These are phyloP conservation scores for Malania oleifera DNA, from an alignment of 164 flowering plant genomes.

Conservation along the genomic window DNA sequence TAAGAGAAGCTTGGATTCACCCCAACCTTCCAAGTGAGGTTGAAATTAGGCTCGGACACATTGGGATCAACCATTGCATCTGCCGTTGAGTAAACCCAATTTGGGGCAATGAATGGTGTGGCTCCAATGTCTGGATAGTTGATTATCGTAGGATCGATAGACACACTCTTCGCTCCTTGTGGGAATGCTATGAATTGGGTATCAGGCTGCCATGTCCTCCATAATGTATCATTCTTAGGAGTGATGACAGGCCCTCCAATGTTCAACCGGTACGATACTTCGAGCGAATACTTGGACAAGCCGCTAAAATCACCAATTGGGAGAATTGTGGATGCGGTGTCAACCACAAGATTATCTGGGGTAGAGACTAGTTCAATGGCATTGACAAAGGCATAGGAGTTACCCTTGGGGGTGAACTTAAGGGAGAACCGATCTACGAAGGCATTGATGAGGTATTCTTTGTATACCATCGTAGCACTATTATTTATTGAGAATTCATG, in stretches of 20 bases:
- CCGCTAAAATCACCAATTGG: conserved; percentile 42
- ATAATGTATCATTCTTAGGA: conserved; percentile 61
- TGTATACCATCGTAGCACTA: conserved; percentile 28
- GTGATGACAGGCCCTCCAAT: conserved; percentile 58
- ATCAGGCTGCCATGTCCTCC: conserved; percentile 66
- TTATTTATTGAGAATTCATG: conserved; percentile 50
- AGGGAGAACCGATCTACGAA: conserved; percentile 44
- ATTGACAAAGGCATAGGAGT: conserved; percentile 63
- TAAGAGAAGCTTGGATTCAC: conserved; percentile 58
- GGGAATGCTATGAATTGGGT: conserved; percentile 30
- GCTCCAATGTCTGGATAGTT: conserved; percentile 41
- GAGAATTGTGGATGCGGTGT: conserved; percentile 40
- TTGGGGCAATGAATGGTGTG: conserved; percentile 57
- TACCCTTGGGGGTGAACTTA: conserved; percentile 48
- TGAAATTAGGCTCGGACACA: conserved; percentile 38
- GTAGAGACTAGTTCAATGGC: conserved; percentile 75
- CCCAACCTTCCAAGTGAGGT: conserved; percentile 62
- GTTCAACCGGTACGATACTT: conserved; percentile 55
- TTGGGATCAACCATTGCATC: conserved; percentile 50
- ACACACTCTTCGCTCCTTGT: conserved; percentile 35
- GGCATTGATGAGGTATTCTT: conserved; percentile 62
- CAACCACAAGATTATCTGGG: conserved; percentile 53
- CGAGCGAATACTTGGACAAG: conserved; percentile 34
- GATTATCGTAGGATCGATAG: conserved; percentile 32
- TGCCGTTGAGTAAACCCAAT: conserved; percentile 60